Evolutionary conservation across 176 grass and related monocot genomes (phyloP).

Genomic region (Hsuehochloa calcarea): DNA sequence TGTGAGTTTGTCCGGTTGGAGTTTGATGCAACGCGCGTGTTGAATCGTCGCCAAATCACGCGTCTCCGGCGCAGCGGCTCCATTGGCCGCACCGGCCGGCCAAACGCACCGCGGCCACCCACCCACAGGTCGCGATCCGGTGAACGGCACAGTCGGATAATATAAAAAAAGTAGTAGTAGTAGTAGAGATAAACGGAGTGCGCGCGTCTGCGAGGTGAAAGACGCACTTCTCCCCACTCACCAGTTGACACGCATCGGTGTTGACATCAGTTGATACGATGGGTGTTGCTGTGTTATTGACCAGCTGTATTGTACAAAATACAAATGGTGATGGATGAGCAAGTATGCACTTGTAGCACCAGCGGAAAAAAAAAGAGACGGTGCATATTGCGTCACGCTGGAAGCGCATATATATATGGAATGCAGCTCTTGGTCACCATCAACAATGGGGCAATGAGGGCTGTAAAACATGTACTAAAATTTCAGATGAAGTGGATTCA

Average conservation of each 20-base stretch:
- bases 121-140: background rate
- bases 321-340: background rate
- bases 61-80: background rate
- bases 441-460: background rate
- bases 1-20: background rate
- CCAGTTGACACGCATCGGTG: background rate
- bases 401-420: too few relatives aligned
- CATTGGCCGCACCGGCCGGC: conserved; percentile 14
- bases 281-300: background rate
- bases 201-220: background rate
- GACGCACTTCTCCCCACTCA: background rate
- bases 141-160: background rate
- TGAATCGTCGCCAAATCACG: background rate
- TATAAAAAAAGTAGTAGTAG: background rate
- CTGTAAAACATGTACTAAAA: background rate
- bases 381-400: background rate
- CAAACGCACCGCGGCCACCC: background rate
- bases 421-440: background rate
- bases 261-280: background rate
- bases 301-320: background rate
- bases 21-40: background rate
- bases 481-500: background rate
- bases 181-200: background rate
- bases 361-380: background rate
- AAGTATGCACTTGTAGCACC: background rate